Evolutionary conservation across 2,329 filamentous ascomycete species (phyloP).

Genomic region (Fusarium sp.): DNA sequence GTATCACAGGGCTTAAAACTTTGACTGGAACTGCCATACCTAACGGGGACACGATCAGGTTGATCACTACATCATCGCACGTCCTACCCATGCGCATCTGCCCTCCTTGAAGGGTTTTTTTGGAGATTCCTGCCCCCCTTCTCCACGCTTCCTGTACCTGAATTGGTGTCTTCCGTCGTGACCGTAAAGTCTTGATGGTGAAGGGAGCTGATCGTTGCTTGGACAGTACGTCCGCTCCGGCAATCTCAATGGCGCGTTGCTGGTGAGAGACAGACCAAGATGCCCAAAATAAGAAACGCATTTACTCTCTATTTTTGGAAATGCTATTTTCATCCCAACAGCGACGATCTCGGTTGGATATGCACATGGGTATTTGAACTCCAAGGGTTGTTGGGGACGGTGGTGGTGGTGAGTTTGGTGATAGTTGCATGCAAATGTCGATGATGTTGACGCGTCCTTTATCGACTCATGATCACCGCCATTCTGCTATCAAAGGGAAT

Average conservation of each 20-base stretch:
- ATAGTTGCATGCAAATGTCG: slow-evolving; percentile 3
- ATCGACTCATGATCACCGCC: background rate
- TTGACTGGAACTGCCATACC: slow-evolving; percentile 33
- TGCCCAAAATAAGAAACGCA: slow-evolving; percentile 17
- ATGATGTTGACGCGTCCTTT: slow-evolving; percentile 10
- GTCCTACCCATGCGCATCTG: slow-evolving; percentile 36
- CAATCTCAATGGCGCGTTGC: slow-evolving; percentile 26
- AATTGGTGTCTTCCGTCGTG: slow-evolving; percentile 3
- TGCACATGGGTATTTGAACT: background rate
- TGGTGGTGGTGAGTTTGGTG: background rate
- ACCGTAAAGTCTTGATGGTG: slow-evolving; percentile 25
- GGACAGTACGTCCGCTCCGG: slow-evolving; percentile 22
- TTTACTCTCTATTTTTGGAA: slow-evolving; percentile 33
- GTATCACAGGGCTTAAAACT: slow-evolving; percentile 25
- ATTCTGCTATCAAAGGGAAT: background rate
- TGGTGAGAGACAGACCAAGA: slow-evolving; percentile 17
- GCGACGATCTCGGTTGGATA: slow-evolving; percentile 17
- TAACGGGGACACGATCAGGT: slow-evolving; percentile 29
- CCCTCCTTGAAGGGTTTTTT: slow-evolving; percentile 22
- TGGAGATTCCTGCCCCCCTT: slow-evolving; percentile 27
- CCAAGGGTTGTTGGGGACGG: background rate
- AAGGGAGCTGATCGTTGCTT: slow-evolving; percentile 35
- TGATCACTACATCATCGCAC: slow-evolving; percentile 41
- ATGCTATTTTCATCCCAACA: slow-evolving; percentile 31
- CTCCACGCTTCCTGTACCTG: slow-evolving; percentile 27